Conservation (phyloP, 1,284 basidiomycete species). For the Coriolopsis trogii region DNA sequence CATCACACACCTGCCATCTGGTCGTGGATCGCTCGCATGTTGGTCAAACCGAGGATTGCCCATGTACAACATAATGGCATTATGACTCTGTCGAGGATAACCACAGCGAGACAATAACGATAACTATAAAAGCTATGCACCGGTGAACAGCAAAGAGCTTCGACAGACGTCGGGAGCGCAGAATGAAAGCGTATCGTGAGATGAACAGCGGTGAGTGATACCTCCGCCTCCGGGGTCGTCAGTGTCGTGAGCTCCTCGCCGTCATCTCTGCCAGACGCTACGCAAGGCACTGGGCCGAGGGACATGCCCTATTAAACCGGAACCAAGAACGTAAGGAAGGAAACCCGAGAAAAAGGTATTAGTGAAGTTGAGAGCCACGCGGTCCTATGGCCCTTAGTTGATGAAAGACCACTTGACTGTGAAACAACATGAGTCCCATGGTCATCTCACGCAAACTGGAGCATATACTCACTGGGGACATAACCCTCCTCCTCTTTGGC, state of each 20-base stretch:
- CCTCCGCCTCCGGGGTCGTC: slow-evolving; percentile 46
- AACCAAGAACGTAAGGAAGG: slow-evolving; percentile 7
- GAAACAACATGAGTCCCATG: not conserved
- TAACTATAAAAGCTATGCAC: slow-evolving; percentile 19
- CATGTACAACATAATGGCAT: slow-evolving; percentile 8
- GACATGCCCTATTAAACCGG: slow-evolving; percentile 29
- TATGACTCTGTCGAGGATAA: not conserved
- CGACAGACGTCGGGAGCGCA: slow-evolving; percentile 4
- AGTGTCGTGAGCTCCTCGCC: slow-evolving; percentile 33
- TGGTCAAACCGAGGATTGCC: too few relatives aligned
- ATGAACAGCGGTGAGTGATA: slow-evolving; percentile 25
- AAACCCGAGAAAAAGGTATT: slow-evolving; percentile 5
- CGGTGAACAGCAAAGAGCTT: slow-evolving; percentile 19
- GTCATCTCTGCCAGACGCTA: slow-evolving; percentile 24
- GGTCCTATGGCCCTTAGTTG: slow-evolving; percentile 38
- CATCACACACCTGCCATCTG: not conserved
- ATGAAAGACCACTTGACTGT: slow-evolving; percentile 53
- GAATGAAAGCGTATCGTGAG: slow-evolving; percentile 23
- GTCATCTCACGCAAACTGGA: not conserved
- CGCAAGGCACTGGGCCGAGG: slow-evolving; percentile 20
- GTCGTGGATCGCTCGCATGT: too few relatives aligned
- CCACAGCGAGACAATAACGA: slow-evolving; percentile 13
- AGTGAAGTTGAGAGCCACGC: slow-evolving; percentile 2
- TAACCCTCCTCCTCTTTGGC: slow-evolving; percentile 57
- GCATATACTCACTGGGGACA: slow-evolving; percentile 55